phyloP scores from a whole-genome alignment of 202 grass and related monocot species.

The Brachypodium distachyon region DNA sequence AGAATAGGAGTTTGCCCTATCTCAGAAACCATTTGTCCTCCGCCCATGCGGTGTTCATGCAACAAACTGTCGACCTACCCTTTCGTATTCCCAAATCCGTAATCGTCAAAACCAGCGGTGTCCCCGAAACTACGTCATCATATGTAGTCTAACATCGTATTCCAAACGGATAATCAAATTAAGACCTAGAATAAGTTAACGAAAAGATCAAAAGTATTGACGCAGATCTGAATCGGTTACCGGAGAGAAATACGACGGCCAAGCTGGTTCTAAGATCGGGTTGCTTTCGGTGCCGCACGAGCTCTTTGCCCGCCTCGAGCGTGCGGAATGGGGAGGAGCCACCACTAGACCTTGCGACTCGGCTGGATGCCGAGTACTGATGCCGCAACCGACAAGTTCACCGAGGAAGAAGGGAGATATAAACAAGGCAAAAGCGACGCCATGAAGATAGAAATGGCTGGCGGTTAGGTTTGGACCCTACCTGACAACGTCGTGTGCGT shows the following conservation, averaged over 20 bases:
- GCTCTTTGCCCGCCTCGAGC: neutral
- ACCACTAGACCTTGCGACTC: neutral
- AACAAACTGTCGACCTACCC: neutral
- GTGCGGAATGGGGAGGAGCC: neutral
- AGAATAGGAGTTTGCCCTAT: too few species aligned
- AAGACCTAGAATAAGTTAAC: neutral
- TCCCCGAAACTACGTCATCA: too few species aligned
- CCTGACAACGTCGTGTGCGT: neutral
- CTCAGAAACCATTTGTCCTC: too few species aligned
- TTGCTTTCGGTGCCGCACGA: neutral
- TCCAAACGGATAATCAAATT: too few species aligned
- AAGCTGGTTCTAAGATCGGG: neutral
- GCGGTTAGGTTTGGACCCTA: neutral
- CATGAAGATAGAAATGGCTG: neutral
- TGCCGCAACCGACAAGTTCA: too few species aligned
- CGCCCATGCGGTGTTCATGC: neutral
- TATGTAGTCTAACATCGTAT: too few species aligned
- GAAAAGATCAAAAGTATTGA: neutral
- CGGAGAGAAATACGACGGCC: neutral
- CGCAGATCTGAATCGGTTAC: slow-evolving; percentile 23
- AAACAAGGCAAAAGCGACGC: neutral
- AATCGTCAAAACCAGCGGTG: too few species aligned
- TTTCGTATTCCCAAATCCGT: too few species aligned
- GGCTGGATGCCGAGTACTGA: neutral
- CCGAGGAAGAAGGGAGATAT: neutral